Conservation (phyloP, 108 stramenopile species). For the Cylindrotheca fusiformis region DNA sequence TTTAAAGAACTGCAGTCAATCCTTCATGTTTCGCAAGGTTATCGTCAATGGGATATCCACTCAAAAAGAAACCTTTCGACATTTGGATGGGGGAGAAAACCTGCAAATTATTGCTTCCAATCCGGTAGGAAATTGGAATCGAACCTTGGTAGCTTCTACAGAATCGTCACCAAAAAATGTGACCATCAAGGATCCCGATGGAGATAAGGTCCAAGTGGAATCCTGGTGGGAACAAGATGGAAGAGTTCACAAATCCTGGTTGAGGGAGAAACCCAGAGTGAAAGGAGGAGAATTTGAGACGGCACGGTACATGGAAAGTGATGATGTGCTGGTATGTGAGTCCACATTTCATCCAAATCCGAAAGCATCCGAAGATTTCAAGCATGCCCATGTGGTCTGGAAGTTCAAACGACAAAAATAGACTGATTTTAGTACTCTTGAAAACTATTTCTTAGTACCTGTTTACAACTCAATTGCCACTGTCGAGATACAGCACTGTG, state of each 20-base stretch:
- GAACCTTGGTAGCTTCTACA: conserved; percentile 25
- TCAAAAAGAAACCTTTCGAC: conserved; percentile 9
- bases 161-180: conserved; percentile 12
- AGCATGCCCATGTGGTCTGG: not conserved
- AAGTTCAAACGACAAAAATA: not conserved
- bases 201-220: conserved; percentile 43
- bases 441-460: too few relatives aligned
- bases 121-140: conserved; percentile 46
- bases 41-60: conserved; percentile 10
- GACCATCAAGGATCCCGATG: conserved; percentile 35
- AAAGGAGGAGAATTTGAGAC: conserved; percentile 5
- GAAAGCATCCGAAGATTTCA: not conserved
- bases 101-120: conserved; percentile 26
- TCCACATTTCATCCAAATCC: conserved; percentile 3
- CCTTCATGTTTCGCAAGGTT: conserved; percentile 39
- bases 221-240: conserved; percentile 47
- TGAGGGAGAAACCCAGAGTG: conserved; percentile 27
- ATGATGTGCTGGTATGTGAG: not conserved
- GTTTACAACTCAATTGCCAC: too few relatives aligned
- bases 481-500: too few relatives aligned
- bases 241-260: conserved; percentile 33
- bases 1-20: conserved; percentile 27
- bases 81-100: not conserved
- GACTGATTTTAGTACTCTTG: too few relatives aligned
- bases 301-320: not conserved